A percentile compares a stretch with the other conserved stretches of the same genome.
phyloP scores from a whole-genome alignment of 2,329 filamentous ascomycete species.

The Tolypocladium tundrense region DNA sequence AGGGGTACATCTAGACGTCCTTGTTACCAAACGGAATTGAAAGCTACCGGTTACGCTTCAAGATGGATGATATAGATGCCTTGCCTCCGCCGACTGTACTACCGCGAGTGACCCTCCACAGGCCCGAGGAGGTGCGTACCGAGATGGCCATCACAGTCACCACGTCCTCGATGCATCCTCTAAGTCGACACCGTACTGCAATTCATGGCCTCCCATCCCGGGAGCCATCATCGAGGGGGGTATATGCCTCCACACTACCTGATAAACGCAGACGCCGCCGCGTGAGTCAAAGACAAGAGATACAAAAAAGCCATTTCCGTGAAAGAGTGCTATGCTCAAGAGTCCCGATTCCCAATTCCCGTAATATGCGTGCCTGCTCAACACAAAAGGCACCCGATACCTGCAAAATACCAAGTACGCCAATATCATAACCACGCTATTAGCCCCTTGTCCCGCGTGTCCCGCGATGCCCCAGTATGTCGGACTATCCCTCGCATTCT shows the following conservation, averaged over 20 bases:
- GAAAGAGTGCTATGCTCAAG: background rate
- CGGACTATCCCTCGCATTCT: background rate
- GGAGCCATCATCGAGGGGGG: background rate
- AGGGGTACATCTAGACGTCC: constrained; percentile 59
- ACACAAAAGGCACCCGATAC: background rate
- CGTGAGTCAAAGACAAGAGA: background rate
- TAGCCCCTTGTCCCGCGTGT: background rate
- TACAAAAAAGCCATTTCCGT: background rate
- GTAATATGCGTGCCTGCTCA: constrained; percentile 1
- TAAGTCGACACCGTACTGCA: background rate
- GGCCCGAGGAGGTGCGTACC: background rate
- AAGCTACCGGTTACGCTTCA: background rate
- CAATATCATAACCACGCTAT: constrained; percentile 1
- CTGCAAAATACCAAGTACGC: constrained; percentile 2
- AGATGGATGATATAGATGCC: background rate
- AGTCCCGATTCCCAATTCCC: background rate
- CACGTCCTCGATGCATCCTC: background rate
- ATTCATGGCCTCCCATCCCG: background rate
- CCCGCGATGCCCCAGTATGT: background rate
- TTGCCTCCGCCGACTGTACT: background rate
- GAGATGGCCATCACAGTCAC: background rate
- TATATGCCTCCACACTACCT: constrained; percentile 2
- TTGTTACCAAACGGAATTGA: background rate
- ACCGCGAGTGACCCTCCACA: too few relatives aligned
- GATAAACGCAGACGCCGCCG: background rate